Base-by-base conservation (phyloP, 2,329 filamentous ascomycete genomes). In the Periconia macrospinosa region DNA sequence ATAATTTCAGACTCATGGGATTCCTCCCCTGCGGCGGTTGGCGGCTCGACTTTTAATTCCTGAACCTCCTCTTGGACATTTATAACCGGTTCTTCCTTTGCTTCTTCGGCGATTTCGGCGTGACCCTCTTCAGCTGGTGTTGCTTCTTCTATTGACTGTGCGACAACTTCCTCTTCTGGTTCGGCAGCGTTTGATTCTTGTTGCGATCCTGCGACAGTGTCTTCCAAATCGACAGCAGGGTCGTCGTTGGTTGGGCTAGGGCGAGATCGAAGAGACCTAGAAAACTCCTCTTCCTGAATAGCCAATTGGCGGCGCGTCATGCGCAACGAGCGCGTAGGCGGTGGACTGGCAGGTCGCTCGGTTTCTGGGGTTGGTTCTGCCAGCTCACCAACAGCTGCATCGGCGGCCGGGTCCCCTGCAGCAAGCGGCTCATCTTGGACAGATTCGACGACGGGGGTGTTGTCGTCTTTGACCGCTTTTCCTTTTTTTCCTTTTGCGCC, bases 281-380 rank as follows among this genome's bases (percentile, higher is more conserved):
- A 63, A 20, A 63, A 52, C 18, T 68, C 62, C 54, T 72, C 69
- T 41, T 72, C 67, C 20, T 70, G 61, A 47, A 66, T 70, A 13
- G 69, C 67, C 52, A 73, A 52, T 55, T 73, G 70, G 41, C 71
- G 68, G 45, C 72, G 68, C 35, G 71, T 73, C 50, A 66, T 65
- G 52, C 69, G 66, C 13, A 66, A 57, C 30, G 69, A 57, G 48
- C 66, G 68, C 17, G 11, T 10, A 37, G 67, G 57, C 6, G 66
- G 61, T 15, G 69, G 66, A 13, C 49, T 59, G 18, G 59, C 59
- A 11, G 64, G 64, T n/a, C 54, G 55, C 46, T 69, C 57, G 33
- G 67, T 60, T 43, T 49, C 52, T 49, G 59, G 50, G 19, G 52
- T 30, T 42, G 47, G 56, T 20, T 59, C 55, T 13, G 56, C 37